Evolutionary conservation across 2,329 filamentous ascomycete genomes (phyloP).

Genomic region (Trichoderma pleuroti): DNA sequence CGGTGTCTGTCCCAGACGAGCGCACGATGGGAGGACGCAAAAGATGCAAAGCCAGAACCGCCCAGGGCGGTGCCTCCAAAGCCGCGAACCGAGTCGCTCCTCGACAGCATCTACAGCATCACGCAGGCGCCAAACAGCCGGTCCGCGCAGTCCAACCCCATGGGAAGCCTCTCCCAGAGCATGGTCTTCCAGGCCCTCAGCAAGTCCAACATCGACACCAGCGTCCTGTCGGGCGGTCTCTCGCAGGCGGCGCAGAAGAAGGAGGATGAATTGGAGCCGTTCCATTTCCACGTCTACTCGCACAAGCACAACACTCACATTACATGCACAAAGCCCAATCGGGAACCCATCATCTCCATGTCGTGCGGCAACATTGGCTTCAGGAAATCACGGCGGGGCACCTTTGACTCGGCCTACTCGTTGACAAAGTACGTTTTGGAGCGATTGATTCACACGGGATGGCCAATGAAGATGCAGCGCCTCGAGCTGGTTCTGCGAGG

Average conservation of each 20-base stretch:
- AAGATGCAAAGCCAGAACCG: conserved; percentile 23
- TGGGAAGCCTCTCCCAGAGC: conserved; percentile 36
- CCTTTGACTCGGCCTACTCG: conserved; percentile 91
- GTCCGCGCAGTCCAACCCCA: conserved; percentile 28
- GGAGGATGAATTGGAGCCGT: conserved; percentile 55
- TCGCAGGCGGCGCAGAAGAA: conserved; percentile 24
- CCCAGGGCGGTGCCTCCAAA: conserved; percentile 25
- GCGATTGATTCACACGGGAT: conserved; percentile 77
- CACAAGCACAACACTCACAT: conserved; percentile 96
- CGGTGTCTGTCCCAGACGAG: conserved; percentile 42
- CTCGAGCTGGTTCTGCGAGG: conserved; percentile 81
- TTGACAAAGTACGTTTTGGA: conserved; percentile 78
- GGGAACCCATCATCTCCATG: conserved; percentile 73
- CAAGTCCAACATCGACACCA: conserved; percentile 35
- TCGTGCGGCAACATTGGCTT: conserved; percentile 91
- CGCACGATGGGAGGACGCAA: conserved; percentile 28
- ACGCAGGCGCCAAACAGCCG: conserved; percentile 23
- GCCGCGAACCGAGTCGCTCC: conserved; percentile 30
- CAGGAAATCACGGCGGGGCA: conserved; percentile 71
- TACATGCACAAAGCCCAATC: conserved; percentile 79
- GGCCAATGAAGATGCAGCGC: conserved; percentile 69
- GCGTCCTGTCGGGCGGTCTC: conserved; percentile 28
- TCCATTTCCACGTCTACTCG: conserved; percentile 82
- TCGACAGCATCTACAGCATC: conserved; percentile 35
- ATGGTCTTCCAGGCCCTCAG: conserved; percentile 39